A percentile compares a stretch with the other conserved stretches of the same genome.
phyloP scores from a whole-genome alignment of 352 stramenopile species.

The Pythium rishiriense region DNA sequence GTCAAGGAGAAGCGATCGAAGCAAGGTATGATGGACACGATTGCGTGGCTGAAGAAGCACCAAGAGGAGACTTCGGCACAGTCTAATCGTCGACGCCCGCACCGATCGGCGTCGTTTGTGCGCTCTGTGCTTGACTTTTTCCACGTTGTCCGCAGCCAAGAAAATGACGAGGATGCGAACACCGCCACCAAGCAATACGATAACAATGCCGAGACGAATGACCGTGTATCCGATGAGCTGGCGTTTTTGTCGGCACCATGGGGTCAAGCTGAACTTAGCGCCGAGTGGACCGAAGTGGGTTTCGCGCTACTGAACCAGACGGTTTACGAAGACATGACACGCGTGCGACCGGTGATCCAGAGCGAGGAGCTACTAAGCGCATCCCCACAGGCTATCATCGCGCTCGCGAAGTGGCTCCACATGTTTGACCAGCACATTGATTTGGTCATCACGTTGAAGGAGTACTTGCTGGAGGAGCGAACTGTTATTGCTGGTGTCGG shows the following conservation, averaged over 20 bases:
- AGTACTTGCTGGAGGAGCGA: constrained; percentile 66
- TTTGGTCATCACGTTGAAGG: constrained; percentile 59
- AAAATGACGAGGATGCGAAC: not conserved
- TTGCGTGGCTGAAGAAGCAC: constrained; percentile 71
- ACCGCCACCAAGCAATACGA: not conserved
- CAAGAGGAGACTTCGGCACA: constrained; percentile 35
- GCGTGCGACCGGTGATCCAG: constrained; percentile 46
- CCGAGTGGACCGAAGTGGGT: constrained; percentile 52
- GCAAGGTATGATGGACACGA: constrained; percentile 57
- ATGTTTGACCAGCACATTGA: constrained; percentile 64
- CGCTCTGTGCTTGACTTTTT: constrained; percentile 59
- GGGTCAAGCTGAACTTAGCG: constrained; percentile 44
- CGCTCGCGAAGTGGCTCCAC: constrained; percentile 62
- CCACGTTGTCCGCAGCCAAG: constrained; percentile 12
- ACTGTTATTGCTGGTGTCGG: constrained; percentile 52
- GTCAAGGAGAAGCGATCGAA: constrained; percentile 29
- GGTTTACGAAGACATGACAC: constrained; percentile 59
- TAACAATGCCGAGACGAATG: constrained; percentile 14
- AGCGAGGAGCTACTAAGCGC: constrained; percentile 52
- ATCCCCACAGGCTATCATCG: constrained; percentile 50
- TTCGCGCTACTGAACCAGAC: constrained; percentile 58
- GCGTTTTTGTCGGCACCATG: constrained; percentile 40
- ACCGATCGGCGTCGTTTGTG: constrained; percentile 64
- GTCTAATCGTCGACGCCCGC: constrained; percentile 37
- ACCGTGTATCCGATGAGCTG: constrained; percentile 24